phyloP scores from a whole-genome alignment of 495 filamentous ascomycete species.

The Podospora sp. region DNA sequence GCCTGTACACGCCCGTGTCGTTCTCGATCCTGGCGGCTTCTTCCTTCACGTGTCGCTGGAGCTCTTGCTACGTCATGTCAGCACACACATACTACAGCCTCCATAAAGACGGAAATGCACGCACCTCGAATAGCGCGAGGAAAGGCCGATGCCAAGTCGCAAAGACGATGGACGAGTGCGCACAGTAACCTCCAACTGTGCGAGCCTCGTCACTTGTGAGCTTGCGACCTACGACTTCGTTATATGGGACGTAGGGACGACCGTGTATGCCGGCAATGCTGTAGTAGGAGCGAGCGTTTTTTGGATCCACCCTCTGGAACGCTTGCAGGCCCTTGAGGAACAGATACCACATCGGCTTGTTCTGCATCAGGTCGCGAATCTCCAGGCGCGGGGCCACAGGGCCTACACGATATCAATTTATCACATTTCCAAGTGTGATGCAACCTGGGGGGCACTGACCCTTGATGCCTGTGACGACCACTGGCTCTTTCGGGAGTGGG shows the following conservation, averaged over 20 bases:
- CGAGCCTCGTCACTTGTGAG: not conserved
- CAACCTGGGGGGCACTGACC: not conserved
- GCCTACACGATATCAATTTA: not conserved
- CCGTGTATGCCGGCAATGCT: not conserved
- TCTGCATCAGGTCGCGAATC: slow-evolving; percentile 1
- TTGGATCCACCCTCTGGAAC: not conserved
- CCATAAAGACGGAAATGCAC: too few species aligned
- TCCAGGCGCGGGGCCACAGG: not conserved
- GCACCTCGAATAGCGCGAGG: not conserved
- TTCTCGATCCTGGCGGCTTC: not conserved
- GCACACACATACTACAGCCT: too few species aligned
- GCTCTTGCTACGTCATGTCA: too few species aligned
- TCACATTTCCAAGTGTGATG: not conserved
- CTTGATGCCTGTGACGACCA: slow-evolving; percentile 4
- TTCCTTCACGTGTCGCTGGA: not conserved
- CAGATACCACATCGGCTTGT: slow-evolving; percentile 1
- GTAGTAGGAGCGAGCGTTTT: not conserved
- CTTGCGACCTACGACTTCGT: not conserved
- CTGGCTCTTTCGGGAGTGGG: not conserved
- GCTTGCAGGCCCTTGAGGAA: slow-evolving; percentile 1
- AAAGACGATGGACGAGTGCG: slow-evolving; percentile 1
- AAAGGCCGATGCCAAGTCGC: slow-evolving; percentile 6
- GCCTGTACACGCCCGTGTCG: not conserved
- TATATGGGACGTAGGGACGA: not conserved
- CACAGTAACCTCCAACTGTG: not conserved